Evolutionary conservation across 257 asterid genomes (phyloP), one percentile per base, ranked within the genome.

Genomic region (Avicennia marina): DNA sequence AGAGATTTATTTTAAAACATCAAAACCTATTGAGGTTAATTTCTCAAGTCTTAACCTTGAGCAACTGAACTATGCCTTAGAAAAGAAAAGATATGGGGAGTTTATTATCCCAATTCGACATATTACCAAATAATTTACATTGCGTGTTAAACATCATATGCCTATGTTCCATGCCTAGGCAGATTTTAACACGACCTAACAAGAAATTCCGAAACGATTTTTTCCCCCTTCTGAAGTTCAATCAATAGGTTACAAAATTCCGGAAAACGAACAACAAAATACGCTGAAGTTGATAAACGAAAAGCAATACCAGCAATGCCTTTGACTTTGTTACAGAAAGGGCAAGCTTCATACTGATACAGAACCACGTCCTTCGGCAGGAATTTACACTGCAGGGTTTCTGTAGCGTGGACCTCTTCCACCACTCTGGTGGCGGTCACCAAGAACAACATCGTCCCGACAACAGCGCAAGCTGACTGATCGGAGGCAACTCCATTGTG

Each of bases 291-390:
- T 1, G 43, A 11, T 32, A 29, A 71, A 2, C 24, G n/a, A 36
- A 11, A 17, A 26, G 19, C 13, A 48, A 3, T 11, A n/a, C n/a
- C n/a, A n/a, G n/a, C n/a, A n/a, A 18, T 75, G 86, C 99, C 99
- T 93, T 86, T 93, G 53, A 89, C 95, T 81, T 93, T 93, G 71
- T 93, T 93, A 40, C 98, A 93, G 75, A 88, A 88, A 12, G 97
- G 97, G 65, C 97, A 93, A 39, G 98, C 96, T 62, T 84, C 97
- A 27, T 86, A 93, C 72, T 93, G 99, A 69, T 89, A 93, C 58
- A 93, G 86, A 54, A 93, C 91, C 31, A 93, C 89, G 39, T 89
- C 88, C 1, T 76, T 60, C 0, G 91, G 96, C 36, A 62, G 55
- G 61, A 77, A 75, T 38, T 78, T 72, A 20, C 60, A 26, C 58